Evolutionary conservation across 306 rosid genomes (phyloP), one percentile per base, ranked within the genome.

Genomic region (Quercus rubra): DNA sequence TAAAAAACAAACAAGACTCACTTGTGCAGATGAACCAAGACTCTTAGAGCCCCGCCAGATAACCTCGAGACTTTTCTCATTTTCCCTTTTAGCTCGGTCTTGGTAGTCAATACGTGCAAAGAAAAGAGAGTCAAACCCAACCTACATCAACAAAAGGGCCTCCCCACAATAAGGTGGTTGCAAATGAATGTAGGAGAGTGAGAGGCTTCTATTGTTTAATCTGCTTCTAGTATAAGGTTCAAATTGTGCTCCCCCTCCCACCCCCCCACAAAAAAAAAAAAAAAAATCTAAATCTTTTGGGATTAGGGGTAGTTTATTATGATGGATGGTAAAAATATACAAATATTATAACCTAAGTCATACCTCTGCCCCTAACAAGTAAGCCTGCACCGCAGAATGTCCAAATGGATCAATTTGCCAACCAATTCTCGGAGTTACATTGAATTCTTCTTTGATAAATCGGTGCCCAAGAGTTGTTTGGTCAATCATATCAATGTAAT

Each of bases 401-500:
- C 98, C 97, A 41, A 94, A 94, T 1, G 98, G 93, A 69, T 94
- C 98, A 78, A 94, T 94, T 55, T 92, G 97, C 98, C 98, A 92
- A 6, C 94, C 98, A 18, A 92, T 92, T 20, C 84, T 83, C 69
- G 98, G 98, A 15, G 80, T 76, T 61, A 81, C 86, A 63, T 91
- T 88, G 85, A 94, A 92, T 55, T 86, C 90, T 10, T 84, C 81
- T 83, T 90, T 91, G 61, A 92, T 73, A 74, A 87, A 94, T 23
- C 67, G 79, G 78, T 94, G 98, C 27, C 98, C 98, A 55, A 90
- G 92, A 35, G 93, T 94, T 25, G 98, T 94, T 88, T 90, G 98
- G 88, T 92, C 97, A 70, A 94, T 92, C 98, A 94, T 89, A 69
- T 94, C 97, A 52, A 94, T 84, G 82, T 94, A 91, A 82, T 94